Percentiles rank a stretch among this genome's conserved stretches.
phyloP scores from a whole-genome alignment of 352 stramenopile genomes.

The Phytopythium cucurbitacearum region DNA sequence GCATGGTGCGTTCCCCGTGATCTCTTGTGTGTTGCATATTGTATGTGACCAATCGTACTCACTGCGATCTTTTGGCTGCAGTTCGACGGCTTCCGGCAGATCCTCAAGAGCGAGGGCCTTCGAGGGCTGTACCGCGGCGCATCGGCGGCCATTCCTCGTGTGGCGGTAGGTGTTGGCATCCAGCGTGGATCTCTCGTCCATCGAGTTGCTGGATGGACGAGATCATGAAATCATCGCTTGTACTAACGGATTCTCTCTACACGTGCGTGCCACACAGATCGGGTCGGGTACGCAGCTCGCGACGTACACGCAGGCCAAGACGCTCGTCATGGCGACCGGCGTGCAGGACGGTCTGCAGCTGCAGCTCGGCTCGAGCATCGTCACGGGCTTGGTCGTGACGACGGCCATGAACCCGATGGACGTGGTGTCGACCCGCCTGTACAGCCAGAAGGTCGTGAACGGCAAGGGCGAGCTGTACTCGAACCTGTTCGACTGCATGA shows the following conservation, averaged over 20 bases:
- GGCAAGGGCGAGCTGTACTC: slow-evolving; percentile 81
- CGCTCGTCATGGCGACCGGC: slow-evolving; percentile 68
- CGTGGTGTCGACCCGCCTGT: slow-evolving; percentile 82
- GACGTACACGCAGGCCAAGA: slow-evolving; percentile 83
- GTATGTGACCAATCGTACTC: slow-evolving; percentile 4
- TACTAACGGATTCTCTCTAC: neutral
- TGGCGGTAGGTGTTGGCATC: slow-evolving; percentile 40
- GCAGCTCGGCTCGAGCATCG: slow-evolving; percentile 78
- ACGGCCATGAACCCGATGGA: slow-evolving; percentile 89
- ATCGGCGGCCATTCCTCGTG: slow-evolving; percentile 66
- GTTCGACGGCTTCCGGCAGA: slow-evolving; percentile 78
- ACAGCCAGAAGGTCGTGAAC: slow-evolving; percentile 86
- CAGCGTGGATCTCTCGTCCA: no score
- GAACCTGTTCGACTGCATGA: slow-evolving; percentile 69
- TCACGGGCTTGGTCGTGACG: slow-evolving; percentile 76
- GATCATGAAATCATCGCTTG: no score
- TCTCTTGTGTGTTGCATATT: neutral
- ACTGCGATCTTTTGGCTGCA: slow-evolving; percentile 14
- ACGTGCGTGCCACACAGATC: slow-evolving; percentile 34
- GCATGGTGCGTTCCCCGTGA: slow-evolving; percentile 48
- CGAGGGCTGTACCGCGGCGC: slow-evolving; percentile 71
- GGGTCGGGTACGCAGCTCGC: slow-evolving; percentile 79
- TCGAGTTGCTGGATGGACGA: no score
- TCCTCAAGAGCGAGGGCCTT: slow-evolving; percentile 67
- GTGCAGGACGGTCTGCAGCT: slow-evolving; percentile 70